A percentile compares a stretch with the other conserved stretches of the same genome.
phyloP scores from a whole-genome alignment of 768 basidiomycete genomes.

The Leccinum uliginosum region DNA sequence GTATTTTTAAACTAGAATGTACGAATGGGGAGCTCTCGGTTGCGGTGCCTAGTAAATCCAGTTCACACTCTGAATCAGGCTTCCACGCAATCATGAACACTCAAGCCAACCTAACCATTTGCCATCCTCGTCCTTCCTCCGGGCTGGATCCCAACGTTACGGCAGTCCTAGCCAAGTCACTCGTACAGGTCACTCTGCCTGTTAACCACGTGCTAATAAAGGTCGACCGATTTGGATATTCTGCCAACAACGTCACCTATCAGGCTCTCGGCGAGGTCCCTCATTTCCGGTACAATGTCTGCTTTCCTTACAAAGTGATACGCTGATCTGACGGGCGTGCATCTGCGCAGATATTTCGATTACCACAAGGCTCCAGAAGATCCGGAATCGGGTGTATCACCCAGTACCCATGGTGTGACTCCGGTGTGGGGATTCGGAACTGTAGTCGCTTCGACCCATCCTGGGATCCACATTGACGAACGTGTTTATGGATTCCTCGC shows the following conservation, averaged over 20 bases:
- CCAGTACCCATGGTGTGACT: constrained; percentile 54
- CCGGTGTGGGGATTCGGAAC: constrained; percentile 75
- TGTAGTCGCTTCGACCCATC: constrained; percentile 45
- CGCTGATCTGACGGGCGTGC: neutral
- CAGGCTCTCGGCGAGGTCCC: constrained; percentile 47
- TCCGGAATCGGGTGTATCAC: constrained; percentile 31
- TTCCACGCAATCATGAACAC: constrained; percentile 11
- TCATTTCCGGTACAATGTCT: constrained; percentile 36
- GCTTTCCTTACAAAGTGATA: neutral
- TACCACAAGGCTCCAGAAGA: constrained; percentile 49
- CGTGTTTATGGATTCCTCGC: constrained; percentile 61
- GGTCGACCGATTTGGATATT: constrained; percentile 68
- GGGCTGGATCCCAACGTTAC: constrained; percentile 21
- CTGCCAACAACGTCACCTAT: constrained; percentile 69
- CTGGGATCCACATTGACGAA: constrained; percentile 49
- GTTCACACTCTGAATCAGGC: too few relatives aligned
- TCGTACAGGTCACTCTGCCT: constrained; percentile 23
- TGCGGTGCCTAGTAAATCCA: neutral
- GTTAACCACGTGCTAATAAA: constrained; percentile 48
- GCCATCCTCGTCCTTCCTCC: constrained; percentile 38
- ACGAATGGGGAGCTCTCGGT: neutral
- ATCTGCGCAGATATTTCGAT: constrained; percentile 59
- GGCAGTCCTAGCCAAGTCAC: constrained; percentile 27
- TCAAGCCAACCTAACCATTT: constrained; percentile 32
- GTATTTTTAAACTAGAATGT: neutral